These are phyloP conservation scores for Paraphaeosphaeria sporulosa DNA, from an alignment of 2,329 filamentous ascomycete species.

Conservation along the genomic window DNA sequence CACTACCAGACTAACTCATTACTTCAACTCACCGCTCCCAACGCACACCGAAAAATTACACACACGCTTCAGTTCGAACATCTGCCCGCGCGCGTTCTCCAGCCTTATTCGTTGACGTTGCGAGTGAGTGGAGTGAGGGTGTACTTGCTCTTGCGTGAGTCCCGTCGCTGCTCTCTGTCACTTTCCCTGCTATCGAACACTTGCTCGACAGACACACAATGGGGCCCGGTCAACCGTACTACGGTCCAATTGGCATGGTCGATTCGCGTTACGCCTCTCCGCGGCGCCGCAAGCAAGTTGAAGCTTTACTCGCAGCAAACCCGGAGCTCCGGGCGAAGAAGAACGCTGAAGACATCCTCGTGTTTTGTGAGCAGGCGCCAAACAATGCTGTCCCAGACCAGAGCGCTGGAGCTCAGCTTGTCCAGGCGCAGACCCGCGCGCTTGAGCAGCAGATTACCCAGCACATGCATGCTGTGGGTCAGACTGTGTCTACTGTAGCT, in stretches of 20 bases:
- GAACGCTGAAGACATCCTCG: conserved; percentile 23
- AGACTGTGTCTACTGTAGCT: conserved; percentile 26
- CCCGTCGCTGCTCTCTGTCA: background rate
- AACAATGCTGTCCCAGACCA: background rate
- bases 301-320: conserved; percentile 13
- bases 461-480: conserved; percentile 26
- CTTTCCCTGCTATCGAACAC: background rate
- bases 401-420: conserved; percentile 31
- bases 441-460: conserved; percentile 33
- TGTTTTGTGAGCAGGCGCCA: conserved; percentile 35
- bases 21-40: background rate
- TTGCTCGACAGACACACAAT: background rate
- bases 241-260: conserved; percentile 3
- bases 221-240: conserved; percentile 3
- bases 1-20: background rate
- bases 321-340: conserved; percentile 12
- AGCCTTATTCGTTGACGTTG: background rate
- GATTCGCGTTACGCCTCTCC: conserved; percentile 28
- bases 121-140: background rate
- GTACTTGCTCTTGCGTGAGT: background rate
- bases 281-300: conserved; percentile 11
- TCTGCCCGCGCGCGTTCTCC: background rate
- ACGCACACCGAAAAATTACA: background rate
- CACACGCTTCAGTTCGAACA: background rate
- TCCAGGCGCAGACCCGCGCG: conserved; percentile 26